Conservation (phyloP, 1,139 yeast species). For the Pichia sp. region DNA sequence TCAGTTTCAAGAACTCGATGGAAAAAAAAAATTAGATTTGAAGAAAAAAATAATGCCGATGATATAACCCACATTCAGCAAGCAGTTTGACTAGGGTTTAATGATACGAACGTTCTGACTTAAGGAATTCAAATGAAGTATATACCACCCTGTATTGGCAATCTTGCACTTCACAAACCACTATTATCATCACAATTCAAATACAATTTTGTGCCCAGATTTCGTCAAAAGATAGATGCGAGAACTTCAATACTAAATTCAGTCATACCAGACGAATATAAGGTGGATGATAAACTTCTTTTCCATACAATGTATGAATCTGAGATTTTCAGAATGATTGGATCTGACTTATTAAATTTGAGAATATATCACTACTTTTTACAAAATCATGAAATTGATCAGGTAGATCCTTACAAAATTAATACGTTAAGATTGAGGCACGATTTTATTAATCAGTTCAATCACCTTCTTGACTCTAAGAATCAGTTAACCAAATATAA, state of each 20-base stretch:
- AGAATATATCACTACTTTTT: slow-evolving; percentile 8
- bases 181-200: slow-evolving; percentile 9
- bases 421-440: slow-evolving; percentile 10
- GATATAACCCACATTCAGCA: too few relatives aligned
- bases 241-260: slow-evolving; percentile 16
- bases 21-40: neutral
- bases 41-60: too few relatives aligned
- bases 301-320: slow-evolving; percentile 17
- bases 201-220: slow-evolving; percentile 13
- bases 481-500: slow-evolving; percentile 6
- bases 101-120: too few relatives aligned
- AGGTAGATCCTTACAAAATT: slow-evolving; percentile 4
- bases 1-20: neutral
- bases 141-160: slow-evolving; percentile 2
- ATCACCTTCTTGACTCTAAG: slow-evolving; percentile 10
- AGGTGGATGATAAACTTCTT: slow-evolving; percentile 16
- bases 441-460: slow-evolving; percentile 14
- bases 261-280: slow-evolving; percentile 20
- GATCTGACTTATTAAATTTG: slow-evolving; percentile 8
- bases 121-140: neutral
- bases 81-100: too few relatives aligned
- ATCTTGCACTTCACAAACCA: slow-evolving; percentile 3
- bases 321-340: slow-evolving; percentile 6
- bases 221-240: slow-evolving; percentile 20
- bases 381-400: slow-evolving; percentile 1